A percentile compares a stretch with the other conserved stretches of the same genome.
phyloP scores from a whole-genome alignment of 768 basidiomycete species.

The Ramaria rubella region DNA sequence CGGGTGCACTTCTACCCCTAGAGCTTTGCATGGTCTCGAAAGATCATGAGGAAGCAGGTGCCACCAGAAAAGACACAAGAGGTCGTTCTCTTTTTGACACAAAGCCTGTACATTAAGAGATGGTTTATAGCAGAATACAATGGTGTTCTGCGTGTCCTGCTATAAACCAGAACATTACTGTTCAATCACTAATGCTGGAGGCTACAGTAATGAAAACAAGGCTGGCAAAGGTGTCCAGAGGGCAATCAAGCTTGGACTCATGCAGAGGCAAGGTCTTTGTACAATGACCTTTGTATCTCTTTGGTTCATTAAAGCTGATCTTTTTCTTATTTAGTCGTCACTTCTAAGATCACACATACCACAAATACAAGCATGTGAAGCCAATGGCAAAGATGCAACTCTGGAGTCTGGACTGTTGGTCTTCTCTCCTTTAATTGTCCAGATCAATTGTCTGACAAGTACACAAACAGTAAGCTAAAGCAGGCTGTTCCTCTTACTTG shows the following conservation, averaged over 20 bases:
- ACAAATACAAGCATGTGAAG: slow-evolving; percentile 52
- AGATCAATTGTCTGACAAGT: slow-evolving; percentile 1
- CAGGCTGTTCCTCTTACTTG: too few relatives aligned
- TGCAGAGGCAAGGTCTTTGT: slow-evolving; percentile 86
- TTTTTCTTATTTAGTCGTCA: slow-evolving; percentile 49
- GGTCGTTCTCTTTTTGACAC: too few relatives aligned
- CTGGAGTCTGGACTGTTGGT: slow-evolving; percentile 67
- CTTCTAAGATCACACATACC: slow-evolving; percentile 86
- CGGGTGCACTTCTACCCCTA: too few relatives aligned
- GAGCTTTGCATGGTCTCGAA: too few relatives aligned
- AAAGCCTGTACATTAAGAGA: too few relatives aligned
- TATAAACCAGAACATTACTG: too few relatives aligned
- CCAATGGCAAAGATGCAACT: slow-evolving; percentile 57
- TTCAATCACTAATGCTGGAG: slow-evolving; percentile 78
- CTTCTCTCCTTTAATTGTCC: slow-evolving; percentile 18
- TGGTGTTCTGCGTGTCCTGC: too few relatives aligned
- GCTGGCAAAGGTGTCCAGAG: slow-evolving; percentile 71
- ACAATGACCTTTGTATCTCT: slow-evolving; percentile 25
- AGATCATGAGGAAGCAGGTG: too few relatives aligned
- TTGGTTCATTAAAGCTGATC: not conserved
- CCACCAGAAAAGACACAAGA: too few relatives aligned
- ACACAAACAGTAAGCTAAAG: too few relatives aligned
- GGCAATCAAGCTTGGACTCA: slow-evolving; percentile 74
- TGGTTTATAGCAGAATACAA: too few relatives aligned
- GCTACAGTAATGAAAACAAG: slow-evolving; percentile 88